phyloP scores from a whole-genome alignment of 176 grass and related monocot genomes.

The Puya raimondii region DNA sequence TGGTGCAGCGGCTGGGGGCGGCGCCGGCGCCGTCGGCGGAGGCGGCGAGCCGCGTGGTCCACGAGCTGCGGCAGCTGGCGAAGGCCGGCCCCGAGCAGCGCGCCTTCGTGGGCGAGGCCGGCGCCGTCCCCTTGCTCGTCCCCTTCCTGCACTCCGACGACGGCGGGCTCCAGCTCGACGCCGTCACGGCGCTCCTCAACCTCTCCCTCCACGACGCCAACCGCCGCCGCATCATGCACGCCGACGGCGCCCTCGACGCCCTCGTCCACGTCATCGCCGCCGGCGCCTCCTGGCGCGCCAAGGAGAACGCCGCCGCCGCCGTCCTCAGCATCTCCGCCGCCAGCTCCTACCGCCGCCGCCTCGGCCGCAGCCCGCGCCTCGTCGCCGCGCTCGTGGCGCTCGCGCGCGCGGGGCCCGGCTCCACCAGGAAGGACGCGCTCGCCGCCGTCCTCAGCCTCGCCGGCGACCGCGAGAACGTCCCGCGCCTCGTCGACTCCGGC shows the following conservation, averaged over 20 bases:
- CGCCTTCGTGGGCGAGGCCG: constrained; percentile 78
- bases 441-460: constrained; percentile 66
- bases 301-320: constrained; percentile 72
- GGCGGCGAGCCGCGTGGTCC: constrained; percentile 67
- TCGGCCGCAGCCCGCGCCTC: constrained; percentile 47
- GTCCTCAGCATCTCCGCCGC: constrained; percentile 68
- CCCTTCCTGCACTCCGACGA: constrained; percentile 66
- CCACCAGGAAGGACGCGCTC: constrained; percentile 70
- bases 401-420: constrained; percentile 34
- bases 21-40: constrained; percentile 29
- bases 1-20: constrained; percentile 59
- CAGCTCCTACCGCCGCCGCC: constrained; percentile 57
- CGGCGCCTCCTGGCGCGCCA: constrained; percentile 65
- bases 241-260: constrained; percentile 54
- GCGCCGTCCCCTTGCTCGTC: constrained; percentile 62
- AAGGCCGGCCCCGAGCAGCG: constrained; percentile 64
- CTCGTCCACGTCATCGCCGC: constrained; percentile 43
- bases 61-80: constrained; percentile 74
- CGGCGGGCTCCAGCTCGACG: constrained; percentile 67
- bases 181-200: constrained; percentile 81
- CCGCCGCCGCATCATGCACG: constrained; percentile 95
- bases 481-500: constrained; percentile 52
- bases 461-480: constrained; percentile 75
- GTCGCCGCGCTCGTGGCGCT: constrained; percentile 40
- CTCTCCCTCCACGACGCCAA: constrained; percentile 86